Evolutionary conservation across 2,329 filamentous ascomycete species (phyloP).

Genomic region (Lachnellula subtilissima): DNA sequence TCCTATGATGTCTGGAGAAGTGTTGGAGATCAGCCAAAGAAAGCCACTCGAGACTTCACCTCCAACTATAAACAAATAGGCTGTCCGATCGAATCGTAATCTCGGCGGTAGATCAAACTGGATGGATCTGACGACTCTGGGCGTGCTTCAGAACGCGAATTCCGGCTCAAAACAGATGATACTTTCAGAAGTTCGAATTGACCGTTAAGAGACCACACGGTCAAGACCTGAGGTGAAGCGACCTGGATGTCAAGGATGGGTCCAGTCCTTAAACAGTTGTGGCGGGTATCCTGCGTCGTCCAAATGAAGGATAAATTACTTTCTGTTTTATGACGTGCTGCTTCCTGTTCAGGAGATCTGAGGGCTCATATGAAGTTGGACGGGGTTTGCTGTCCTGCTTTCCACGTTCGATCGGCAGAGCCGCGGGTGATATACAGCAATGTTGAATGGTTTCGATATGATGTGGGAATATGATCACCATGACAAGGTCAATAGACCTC

Average conservation of each 20-base stretch:
- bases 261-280: slow-evolving; percentile 21
- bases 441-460: slow-evolving; percentile 26
- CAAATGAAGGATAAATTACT: slow-evolving; percentile 31
- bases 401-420: slow-evolving; percentile 29
- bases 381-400: slow-evolving; percentile 25
- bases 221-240: slow-evolving; percentile 21
- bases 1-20: slow-evolving; percentile 19
- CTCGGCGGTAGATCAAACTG: slow-evolving; percentile 21
- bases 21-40: slow-evolving; percentile 16
- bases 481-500: slow-evolving; percentile 28
- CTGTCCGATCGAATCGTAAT: slow-evolving; percentile 22
- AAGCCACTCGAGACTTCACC: slow-evolving; percentile 13
- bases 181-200: slow-evolving; percentile 8
- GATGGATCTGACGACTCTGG: slow-evolving; percentile 19
- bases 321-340: slow-evolving; percentile 30
- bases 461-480: slow-evolving; percentile 28
- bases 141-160: slow-evolving; percentile 30
- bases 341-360: slow-evolving; percentile 23
- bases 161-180: slow-evolving; percentile 20
- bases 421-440: slow-evolving; percentile 30
- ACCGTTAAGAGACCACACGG: slow-evolving; percentile 22
- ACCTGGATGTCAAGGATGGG: slow-evolving; percentile 22
- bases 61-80: slow-evolving; percentile 25
- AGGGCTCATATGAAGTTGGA: slow-evolving; percentile 20
- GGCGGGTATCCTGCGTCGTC: slow-evolving; percentile 26